Base-by-base conservation (phyloP, 345 rosid species). In the Euphorbia lathyris region DNA sequence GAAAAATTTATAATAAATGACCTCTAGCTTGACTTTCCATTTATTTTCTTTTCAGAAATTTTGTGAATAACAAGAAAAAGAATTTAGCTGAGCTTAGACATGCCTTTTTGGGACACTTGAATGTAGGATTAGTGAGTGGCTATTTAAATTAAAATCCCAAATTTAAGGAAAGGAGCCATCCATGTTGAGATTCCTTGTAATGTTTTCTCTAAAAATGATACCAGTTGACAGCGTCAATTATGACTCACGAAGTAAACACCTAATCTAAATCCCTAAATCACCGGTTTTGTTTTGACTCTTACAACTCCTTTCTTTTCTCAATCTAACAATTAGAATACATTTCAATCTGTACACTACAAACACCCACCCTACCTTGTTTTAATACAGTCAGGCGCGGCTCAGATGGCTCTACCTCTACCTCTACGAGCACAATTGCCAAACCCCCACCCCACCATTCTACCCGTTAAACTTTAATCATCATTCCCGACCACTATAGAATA, bases 271-370 rank as follows among this genome's bases (percentile, higher is more conserved):
- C 9, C 56, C 56, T 51, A 51, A 51, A 11, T 38, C 63, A 6
- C 2, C 25, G 32, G n/a, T 13, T 50, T 52, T 66, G 74, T 68
- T 74, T 68, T 69, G 60, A 72, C 58, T 72, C 65, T 64, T 22
- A 72, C 78, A 58, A 67, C 63, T 67, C 69, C 32, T 56, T 65
- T 53, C 59, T 52, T 61, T 53, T 55, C 7, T 59, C 64, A 48
- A 68, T 43, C 82, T 78, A 82, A 38, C 20, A 73, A 57, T 71
- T 65, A 71, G 72, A 56, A 63, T 74, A 43, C 74, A 66, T 66
- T 34, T 72, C 25, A 59, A 75, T 72, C 78, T 80, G 74, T 83
- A 83, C 86, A 83, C 64, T 34, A 77, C 12, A 70, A n/a, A n/a
- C n/a, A n/a, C n/a, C n/a, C 74, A 63, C n/a, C 67, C 80, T 75